Evolutionary conservation across 768 basidiomycete species (phyloP), one percentile per base, ranked within the genome.

Genomic region (Boletus huronensis): DNA sequence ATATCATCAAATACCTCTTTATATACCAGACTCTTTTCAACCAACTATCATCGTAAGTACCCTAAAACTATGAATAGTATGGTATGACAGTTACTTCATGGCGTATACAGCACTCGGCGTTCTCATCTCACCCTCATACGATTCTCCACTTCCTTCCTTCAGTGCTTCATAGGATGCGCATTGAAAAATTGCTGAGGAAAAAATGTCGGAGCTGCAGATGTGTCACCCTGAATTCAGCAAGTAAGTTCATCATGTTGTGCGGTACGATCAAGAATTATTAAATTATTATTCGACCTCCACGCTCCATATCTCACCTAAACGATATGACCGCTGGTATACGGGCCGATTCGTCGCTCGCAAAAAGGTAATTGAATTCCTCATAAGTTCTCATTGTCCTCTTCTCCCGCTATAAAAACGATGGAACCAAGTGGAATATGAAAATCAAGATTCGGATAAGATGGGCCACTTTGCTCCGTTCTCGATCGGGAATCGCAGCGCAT

Each of bases 31-130:
- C 8, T 10, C 16, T 7, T 28, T 46, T n/a, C 48, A 43, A 23
- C 19, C 38, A 16, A 26, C 35, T 3, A 13, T 48, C 39, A 21
- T 43, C 26, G 25, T n/a, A 31, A 21, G 28, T 8, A 21, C 35
- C 36, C 16, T 32, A 26, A 36, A 14, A 25, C 23, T 53, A 63
- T 53, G 48, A 63, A 59, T 59, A 59, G 41, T 34, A 23, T 23
- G 39, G 39, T 10, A 39, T 48, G 25, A 26, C 31, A 29, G 5
- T 13, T 28, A 9, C 26, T 43, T 14, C 23, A 5, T 19, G 36
- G 19, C 9, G 36, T 38, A 42, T 29, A 21, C 17, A 28, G 48
- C 7, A 29, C 31, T 50, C 17, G 21, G 39, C 31, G 17, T 44
- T 42, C 26, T 51, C 23, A 41, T 58, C 53, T 42, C 54, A 51